Base-by-base conservation (phyloP, 805 yeast species). In the Schwanniomyces sp. region DNA sequence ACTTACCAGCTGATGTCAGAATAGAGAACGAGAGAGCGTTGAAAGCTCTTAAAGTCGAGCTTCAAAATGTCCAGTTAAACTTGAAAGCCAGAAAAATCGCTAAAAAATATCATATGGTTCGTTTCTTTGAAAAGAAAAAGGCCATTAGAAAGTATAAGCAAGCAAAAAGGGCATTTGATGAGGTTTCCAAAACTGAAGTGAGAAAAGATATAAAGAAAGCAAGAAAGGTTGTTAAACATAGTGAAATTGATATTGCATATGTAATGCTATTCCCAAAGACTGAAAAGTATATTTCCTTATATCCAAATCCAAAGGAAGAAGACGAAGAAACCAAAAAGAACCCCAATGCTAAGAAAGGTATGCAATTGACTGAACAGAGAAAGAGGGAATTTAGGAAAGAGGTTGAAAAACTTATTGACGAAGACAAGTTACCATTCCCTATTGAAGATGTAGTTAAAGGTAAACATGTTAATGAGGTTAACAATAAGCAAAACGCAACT, bases 61-160 rank as follows among this genome's bases (percentile, higher is more conserved):
- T 87, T 46, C 71, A 71, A 41, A 72, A 73, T 36, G 78, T 80
- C 14, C 74, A 76, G 50, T 51, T 64, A 34, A 67, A 67, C 27
- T 68, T 72, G 41, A 75, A 71, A 53, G 78, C 80, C 14, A 78
- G 75, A 52, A 74, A 78, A 45, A 68, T 74, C 34, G 81, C 89
- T 10, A 79, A 83, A 55, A 88, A 85, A 68, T 94, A 94, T 64
- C 97, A 90, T 62, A 91, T 90, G 91, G 90, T 94, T 42, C 79
- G 92, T 54, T 94, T 94, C 62, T 89, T 94, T 52, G 98, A 91
- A 66, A 82, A 79, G 61, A 89, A 90, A 70, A 91, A 91, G 75
- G 94, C 96, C 0, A 55, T 81, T 24, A 79, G 96, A 61, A 79
- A 74, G 48, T 81, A 88, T 59, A 86, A 85, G 53, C 77, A 72